Evolutionary conservation across 768 basidiomycete species (phyloP).

Genomic region (Mycena vitilis): DNA sequence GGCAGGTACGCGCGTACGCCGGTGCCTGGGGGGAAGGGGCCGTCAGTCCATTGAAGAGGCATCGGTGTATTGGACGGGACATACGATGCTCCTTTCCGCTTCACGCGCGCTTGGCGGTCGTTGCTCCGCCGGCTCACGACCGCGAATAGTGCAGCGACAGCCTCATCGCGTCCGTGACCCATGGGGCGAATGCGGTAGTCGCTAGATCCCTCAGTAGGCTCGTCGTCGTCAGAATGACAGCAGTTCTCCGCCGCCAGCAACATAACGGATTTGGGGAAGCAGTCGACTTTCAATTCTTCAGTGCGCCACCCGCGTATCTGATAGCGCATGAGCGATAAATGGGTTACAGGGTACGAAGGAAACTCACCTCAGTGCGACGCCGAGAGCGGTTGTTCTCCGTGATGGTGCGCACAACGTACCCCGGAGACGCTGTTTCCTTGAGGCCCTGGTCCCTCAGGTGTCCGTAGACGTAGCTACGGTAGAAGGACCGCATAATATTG

Average conservation of each 20-base stretch:
- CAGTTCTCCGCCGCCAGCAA: constrained; percentile 6
- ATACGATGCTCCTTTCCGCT: constrained; percentile 4
- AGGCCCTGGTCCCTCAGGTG: no score
- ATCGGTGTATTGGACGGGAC: not conserved
- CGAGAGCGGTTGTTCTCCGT: no score
- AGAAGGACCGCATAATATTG: not conserved
- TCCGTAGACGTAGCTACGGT: not conserved
- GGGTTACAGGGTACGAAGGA: not conserved
- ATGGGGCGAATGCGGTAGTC: constrained; percentile 11
- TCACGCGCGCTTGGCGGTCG: no score
- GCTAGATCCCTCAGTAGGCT: not conserved
- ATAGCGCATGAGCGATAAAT: not conserved
- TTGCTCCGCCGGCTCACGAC: no score
- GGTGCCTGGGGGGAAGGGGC: not conserved
- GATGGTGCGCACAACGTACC: no score
- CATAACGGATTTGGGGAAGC: not conserved
- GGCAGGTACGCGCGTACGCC: not conserved
- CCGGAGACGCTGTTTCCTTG: no score
- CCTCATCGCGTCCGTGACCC: not conserved
- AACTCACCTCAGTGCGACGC: not conserved
- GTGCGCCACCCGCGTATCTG: not conserved
- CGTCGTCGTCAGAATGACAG: constrained; percentile 20
- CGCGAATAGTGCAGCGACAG: constrained; percentile 7
- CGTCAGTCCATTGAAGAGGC: not conserved
- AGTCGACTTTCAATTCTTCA: not conserved